These are phyloP conservation scores for Blastocladiella emersonii DNA, from an alignment of 371 early-diverging fungal genomes.

Conservation along the genomic window DNA sequence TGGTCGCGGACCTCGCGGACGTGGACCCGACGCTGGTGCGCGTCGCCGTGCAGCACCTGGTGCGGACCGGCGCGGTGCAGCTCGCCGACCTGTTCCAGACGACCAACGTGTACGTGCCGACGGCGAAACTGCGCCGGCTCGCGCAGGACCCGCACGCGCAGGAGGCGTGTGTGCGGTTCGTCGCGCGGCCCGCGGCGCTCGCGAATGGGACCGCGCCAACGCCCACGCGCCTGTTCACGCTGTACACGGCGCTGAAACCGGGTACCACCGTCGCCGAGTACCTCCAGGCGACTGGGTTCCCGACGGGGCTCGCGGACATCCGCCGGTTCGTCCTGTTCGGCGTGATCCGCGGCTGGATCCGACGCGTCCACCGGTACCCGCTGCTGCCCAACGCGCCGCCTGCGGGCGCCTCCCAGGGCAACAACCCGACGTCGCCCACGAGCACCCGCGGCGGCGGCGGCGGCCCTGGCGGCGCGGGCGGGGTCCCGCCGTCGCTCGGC, in stretches of 20 bases:
- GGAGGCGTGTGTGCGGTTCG: not conserved
- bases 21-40: not conserved
- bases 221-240: not conserved
- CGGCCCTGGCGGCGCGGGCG: too few species aligned
- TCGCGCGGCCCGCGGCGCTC: not conserved
- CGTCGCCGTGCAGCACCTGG: not conserved
- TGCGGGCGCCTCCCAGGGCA: too few species aligned
- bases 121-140: not conserved
- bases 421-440: too few species aligned
- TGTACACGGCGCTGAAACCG: not conserved
- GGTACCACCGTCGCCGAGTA: not conserved
- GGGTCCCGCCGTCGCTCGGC: too few species aligned
- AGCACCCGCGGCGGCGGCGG: too few species aligned
- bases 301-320: not conserved
- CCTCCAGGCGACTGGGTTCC: not conserved
- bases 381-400: not conserved
- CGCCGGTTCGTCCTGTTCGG: not conserved
- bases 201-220: not conserved
- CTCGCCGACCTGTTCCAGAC: not conserved
- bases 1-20: not conserved
- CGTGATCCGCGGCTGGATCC: not conserved
- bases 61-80: not conserved
- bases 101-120: not conserved
- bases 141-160: not conserved
- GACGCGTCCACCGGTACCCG: slow-evolving; percentile 1